Percentiles rank a stretch among this genome's conserved stretches.
Conservation (phyloP, 306 rosid species). For the Purshia tridentata region DNA sequence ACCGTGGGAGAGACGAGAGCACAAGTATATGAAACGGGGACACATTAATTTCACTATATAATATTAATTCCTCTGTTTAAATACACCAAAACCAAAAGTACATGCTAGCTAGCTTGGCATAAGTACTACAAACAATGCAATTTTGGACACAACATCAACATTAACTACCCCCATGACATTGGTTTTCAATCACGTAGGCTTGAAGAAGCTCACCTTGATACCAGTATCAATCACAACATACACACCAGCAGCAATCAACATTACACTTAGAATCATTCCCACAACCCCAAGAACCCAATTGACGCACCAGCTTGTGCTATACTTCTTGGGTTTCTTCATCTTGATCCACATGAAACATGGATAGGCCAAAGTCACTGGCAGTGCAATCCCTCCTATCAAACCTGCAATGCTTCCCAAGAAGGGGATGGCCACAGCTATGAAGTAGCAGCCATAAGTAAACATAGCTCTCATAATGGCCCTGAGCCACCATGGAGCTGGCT, state of each 20-base stretch:
- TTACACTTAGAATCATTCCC: slow-evolving; percentile 32
- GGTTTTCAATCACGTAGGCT: slow-evolving; percentile 30
- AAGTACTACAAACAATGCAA: background rate
- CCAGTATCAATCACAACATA: slow-evolving; percentile 35
- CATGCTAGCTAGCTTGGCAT: background rate
- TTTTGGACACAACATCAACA: background rate
- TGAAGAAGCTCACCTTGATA: slow-evolving; percentile 39
- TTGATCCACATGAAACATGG: slow-evolving; percentile 58
- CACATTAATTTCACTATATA: background rate
- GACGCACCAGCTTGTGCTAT: slow-evolving; percentile 33
- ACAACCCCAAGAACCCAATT: slow-evolving; percentile 40
- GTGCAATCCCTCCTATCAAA: slow-evolving; percentile 44
- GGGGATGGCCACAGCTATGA: slow-evolving; percentile 43
- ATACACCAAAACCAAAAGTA: slow-evolving; percentile 9
- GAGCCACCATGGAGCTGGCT: slow-evolving; percentile 50
- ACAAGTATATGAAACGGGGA: too few species aligned
- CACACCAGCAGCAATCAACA: slow-evolving; percentile 38
- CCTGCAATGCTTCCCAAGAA: slow-evolving; percentile 44
- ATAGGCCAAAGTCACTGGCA: slow-evolving; percentile 51
- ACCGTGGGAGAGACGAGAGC: too few species aligned
- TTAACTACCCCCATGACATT: background rate
- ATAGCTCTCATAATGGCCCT: slow-evolving; percentile 30
- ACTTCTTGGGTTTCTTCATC: slow-evolving; percentile 44
- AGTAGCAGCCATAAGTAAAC: slow-evolving; percentile 33
- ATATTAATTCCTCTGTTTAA: background rate